These are phyloP conservation scores for Eucommia ulmoides DNA, from an alignment of 257 asterid genomes.

Conservation along the genomic window DNA sequence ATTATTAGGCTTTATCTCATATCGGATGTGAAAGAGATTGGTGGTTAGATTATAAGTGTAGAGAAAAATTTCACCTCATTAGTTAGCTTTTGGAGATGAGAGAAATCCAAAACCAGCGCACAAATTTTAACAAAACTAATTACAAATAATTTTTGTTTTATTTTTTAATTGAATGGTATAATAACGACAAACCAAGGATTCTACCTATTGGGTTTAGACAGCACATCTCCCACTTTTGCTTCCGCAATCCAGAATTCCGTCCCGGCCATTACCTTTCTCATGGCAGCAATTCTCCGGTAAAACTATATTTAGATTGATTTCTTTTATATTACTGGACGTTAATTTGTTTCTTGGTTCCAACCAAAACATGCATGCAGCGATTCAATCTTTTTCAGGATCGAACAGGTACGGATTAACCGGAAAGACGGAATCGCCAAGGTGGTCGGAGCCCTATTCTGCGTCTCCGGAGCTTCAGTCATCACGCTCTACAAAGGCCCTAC, in stretches of 20 bases:
- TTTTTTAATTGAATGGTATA: conserved; percentile 25
- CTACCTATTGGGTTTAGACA: conserved; percentile 85
- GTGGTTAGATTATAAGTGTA: too few species aligned
- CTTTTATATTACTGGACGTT: not conserved
- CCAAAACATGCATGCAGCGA: too few species aligned
- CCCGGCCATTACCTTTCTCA: conserved; percentile 92
- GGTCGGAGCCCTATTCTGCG: conserved; percentile 67
- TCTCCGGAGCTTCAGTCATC: conserved; percentile 92
- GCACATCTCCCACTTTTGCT: conserved; percentile 94
- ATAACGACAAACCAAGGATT: conserved; percentile 95
- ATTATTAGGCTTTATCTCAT: too few species aligned
- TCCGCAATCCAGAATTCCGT: conserved; percentile 95
- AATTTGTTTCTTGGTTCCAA: not conserved
- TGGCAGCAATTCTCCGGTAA: conserved; percentile 81
- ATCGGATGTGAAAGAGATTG: too few species aligned
- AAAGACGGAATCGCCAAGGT: conserved; percentile 86
- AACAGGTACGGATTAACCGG: conserved; percentile 60
- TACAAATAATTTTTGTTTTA: too few species aligned
- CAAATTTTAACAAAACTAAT: too few species aligned
- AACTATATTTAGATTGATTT: too few species aligned
- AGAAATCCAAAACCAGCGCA: too few species aligned
- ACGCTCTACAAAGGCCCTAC: conserved; percentile 89
- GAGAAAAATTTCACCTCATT: too few species aligned
- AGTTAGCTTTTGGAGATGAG: too few species aligned
- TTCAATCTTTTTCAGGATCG: conserved; percentile 40